Percentiles rank a stretch among this genome's conserved stretches.
Conservation (phyloP, 78 protist genomes). For the Monosiga brevicollis region DNA sequence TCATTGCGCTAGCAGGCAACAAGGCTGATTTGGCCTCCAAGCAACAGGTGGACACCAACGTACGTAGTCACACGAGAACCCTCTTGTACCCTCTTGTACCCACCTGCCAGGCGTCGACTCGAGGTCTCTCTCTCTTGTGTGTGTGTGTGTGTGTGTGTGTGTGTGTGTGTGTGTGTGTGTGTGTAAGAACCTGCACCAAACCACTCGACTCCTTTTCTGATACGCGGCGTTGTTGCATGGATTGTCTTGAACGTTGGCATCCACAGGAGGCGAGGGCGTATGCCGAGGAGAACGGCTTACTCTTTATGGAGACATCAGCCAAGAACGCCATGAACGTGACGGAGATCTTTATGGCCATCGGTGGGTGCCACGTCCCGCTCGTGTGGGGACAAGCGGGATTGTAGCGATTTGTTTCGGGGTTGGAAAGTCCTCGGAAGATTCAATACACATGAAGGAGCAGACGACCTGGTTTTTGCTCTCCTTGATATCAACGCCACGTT, state of each 20-base stretch:
- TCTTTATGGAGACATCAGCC: constrained; percentile 91
- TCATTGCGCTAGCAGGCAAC: constrained; percentile 94
- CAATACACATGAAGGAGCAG: background rate
- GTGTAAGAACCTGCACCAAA: too few species aligned
- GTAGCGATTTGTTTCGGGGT: background rate
- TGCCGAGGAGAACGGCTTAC: constrained; percentile 64
- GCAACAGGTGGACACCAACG: constrained; percentile 46
- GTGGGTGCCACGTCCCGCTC: constrained; percentile 6
- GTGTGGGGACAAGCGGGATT: background rate
- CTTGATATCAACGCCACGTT: background rate
- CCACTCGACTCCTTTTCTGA: too few species aligned
- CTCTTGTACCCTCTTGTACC: too few species aligned
- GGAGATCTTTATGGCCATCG: constrained; percentile 80
- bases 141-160: too few species aligned
- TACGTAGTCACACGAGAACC: background rate
- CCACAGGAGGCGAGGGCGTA: constrained; percentile 58
- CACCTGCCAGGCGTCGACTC: too few species aligned
- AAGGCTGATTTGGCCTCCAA: constrained; percentile 84
- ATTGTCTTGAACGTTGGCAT: background rate
- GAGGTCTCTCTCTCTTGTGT: too few species aligned
- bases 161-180: too few species aligned
- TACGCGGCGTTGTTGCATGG: background rate
- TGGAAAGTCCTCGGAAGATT: too few species aligned
- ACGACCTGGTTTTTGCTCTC: background rate
- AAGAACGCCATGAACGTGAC: constrained; percentile 78